Evolutionary conservation across 2,329 filamentous ascomycete genomes (phyloP).

Genomic region (Tothia fuscella): DNA sequence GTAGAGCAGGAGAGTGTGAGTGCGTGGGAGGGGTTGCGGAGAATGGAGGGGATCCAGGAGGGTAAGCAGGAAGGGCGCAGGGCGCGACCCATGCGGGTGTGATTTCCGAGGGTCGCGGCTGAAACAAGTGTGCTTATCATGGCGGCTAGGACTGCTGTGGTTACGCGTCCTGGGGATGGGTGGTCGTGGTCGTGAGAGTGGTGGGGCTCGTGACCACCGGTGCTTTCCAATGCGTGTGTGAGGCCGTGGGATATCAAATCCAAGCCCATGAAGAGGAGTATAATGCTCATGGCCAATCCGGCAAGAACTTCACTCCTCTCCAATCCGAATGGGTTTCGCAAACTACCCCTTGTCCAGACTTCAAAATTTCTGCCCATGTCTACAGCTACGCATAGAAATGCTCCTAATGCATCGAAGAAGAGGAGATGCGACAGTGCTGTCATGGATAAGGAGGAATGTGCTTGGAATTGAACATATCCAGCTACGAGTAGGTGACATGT

Average conservation of each 20-base stretch:
- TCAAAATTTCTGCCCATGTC: constrained; percentile 95
- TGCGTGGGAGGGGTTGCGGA: constrained; percentile 92
- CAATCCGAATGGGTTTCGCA: constrained; percentile 85
- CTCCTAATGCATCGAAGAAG: constrained; percentile 89
- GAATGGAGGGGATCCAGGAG: constrained; percentile 57
- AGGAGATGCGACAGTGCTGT: constrained; percentile 87
- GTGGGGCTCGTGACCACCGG: constrained; percentile 61
- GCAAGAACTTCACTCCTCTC: constrained; percentile 88
- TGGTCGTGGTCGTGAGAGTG: constrained; percentile 33
- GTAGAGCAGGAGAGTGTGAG: constrained; percentile 79
- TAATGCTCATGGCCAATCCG: constrained; percentile 90
- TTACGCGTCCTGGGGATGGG: constrained; percentile 36
- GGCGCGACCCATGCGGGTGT: constrained; percentile 80
- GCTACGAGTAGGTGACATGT: constrained; percentile 77
- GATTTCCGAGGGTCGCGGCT: constrained; percentile 78
- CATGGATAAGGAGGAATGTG: constrained; percentile 76
- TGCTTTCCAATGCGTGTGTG: constrained; percentile 78
- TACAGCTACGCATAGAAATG: constrained; percentile 79
- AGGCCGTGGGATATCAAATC: constrained; percentile 89
- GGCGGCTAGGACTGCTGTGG: constrained; percentile 69
- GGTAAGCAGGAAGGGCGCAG: constrained; percentile 56
- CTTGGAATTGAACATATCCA: constrained; percentile 72
- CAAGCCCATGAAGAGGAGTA: constrained; percentile 93
- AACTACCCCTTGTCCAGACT: constrained; percentile 86
- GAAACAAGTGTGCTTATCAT: constrained; percentile 75